Evolutionary conservation across 2,329 filamentous ascomycete genomes (phyloP).

Genomic region (Aspergillus sp.): DNA sequence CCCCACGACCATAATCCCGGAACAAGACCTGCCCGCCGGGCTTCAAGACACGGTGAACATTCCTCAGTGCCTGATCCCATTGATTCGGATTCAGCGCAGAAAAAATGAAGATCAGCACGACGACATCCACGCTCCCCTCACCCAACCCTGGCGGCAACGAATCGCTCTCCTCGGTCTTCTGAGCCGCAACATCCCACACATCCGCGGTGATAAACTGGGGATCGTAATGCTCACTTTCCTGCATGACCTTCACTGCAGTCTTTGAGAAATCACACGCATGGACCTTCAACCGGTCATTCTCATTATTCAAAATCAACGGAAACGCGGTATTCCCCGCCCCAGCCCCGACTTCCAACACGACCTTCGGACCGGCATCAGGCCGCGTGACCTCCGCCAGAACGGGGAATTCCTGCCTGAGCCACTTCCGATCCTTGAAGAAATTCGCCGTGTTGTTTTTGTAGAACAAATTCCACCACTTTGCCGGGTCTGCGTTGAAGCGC

Average conservation of each 20-base stretch:
- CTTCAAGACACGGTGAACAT: slow-evolving; percentile 75
- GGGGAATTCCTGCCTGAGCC: slow-evolving; percentile 93
- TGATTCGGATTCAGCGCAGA: slow-evolving; percentile 78
- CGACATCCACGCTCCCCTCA: slow-evolving; percentile 78
- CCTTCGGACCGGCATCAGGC: slow-evolving; percentile 58
- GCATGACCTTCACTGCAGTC: slow-evolving; percentile 89
- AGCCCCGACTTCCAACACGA: slow-evolving; percentile 83
- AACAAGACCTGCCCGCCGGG: slow-evolving; percentile 91
- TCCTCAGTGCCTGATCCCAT: slow-evolving; percentile 73
- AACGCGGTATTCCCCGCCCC: slow-evolving; percentile 96
- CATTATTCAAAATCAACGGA: slow-evolving; percentile 74
- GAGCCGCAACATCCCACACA: slow-evolving; percentile 81
- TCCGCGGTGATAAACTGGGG: slow-evolving; percentile 69
- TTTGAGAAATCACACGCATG: slow-evolving; percentile 96
- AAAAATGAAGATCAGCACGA: slow-evolving; percentile 95
- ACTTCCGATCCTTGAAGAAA: slow-evolving; percentile 98
- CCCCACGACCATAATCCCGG: slow-evolving; percentile 90
- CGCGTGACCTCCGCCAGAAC: slow-evolving; percentile 68
- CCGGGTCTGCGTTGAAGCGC: slow-evolving; percentile 82
- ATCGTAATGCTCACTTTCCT: slow-evolving; percentile 67
- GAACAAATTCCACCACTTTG: slow-evolving; percentile 96
- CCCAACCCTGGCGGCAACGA: slow-evolving; percentile 65
- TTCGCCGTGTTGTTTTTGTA: slow-evolving; percentile 97
- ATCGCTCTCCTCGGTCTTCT: slow-evolving; percentile 40
- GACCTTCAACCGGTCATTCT: slow-evolving; percentile 71